phyloP scores from a whole-genome alignment of 495 filamentous ascomycete genomes.

The Neurospora tetrasperma region DNA sequence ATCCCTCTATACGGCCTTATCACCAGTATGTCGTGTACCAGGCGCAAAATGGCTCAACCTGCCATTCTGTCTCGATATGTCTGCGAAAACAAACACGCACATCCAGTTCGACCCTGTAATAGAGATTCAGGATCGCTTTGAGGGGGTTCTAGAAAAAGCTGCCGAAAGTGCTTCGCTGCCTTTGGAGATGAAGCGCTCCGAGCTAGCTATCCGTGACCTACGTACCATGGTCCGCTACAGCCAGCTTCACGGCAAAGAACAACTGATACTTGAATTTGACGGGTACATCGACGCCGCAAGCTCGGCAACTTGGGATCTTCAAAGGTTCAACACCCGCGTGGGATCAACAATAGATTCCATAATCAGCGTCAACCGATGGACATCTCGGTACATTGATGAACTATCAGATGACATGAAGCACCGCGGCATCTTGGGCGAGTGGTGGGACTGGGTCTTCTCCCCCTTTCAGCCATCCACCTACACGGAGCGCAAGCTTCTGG shows the following conservation, averaged over 20 bases:
- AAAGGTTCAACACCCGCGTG: conserved; percentile 58
- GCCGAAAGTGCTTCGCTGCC: conserved; percentile 49
- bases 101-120: conserved; percentile 59
- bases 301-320: conserved; percentile 45
- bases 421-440: conserved; percentile 30
- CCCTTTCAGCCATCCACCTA: conserved; percentile 48
- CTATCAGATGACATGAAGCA: conserved; percentile 38
- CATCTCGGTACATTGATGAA: conserved; percentile 53
- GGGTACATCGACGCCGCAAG: conserved; percentile 53
- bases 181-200: conserved; percentile 59
- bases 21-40: conserved; percentile 55
- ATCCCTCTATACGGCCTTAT: conserved; percentile 40
- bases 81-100: conserved; percentile 7
- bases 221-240: conserved; percentile 50
- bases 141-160: conserved; percentile 51
- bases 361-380: conserved; percentile 49
- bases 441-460: conserved; percentile 32
- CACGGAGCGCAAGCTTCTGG: conserved; percentile 41
- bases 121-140: conserved; percentile 53
- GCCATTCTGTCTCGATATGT: conserved; percentile 45
- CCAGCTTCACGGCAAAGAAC: conserved; percentile 37
- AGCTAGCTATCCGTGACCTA: conserved; percentile 62
- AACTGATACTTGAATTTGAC: conserved; percentile 56
- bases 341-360: conserved; percentile 59
- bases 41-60: conserved; percentile 46